phyloP scores from a whole-genome alignment of 106 monocot species.

The Apostasia shenzhenica region DNA sequence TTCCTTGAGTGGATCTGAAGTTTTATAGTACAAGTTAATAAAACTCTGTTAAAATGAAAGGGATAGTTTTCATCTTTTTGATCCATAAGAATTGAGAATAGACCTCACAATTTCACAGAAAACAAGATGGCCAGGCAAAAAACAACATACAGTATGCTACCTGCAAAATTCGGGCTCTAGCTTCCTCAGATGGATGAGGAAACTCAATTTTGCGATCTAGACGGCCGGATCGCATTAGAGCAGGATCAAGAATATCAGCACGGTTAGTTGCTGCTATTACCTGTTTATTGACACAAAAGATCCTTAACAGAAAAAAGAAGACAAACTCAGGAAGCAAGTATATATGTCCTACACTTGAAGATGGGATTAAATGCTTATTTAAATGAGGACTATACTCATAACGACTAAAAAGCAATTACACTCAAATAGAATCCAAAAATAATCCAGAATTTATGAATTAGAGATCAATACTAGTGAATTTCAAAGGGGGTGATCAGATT shows the following conservation, averaged over 20 bases:
- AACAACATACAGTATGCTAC: conserved; percentile 9
- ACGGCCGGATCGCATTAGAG: conserved; percentile 87
- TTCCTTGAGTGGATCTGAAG: conserved; percentile 94
- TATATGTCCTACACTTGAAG: no score
- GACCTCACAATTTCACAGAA: neutral
- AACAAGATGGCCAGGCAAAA: neutral
- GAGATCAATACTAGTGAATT: no score
- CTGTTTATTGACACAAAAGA: conserved; percentile 29
- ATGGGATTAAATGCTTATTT: no score
- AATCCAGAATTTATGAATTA: no score
- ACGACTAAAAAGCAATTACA: no score
- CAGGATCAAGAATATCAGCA: conserved; percentile 96
- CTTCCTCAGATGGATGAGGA: conserved; percentile 91
- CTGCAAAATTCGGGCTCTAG: conserved; percentile 84
- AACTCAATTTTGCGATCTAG: conserved; percentile 96
- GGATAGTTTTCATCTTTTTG: neutral
- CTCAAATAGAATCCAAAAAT: no score
- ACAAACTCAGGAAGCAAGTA: no score
- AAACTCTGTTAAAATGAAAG: neutral
- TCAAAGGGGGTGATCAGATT: no score
- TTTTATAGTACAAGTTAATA: neutral
- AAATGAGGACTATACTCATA: no score
- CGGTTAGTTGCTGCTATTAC: conserved; percentile 94
- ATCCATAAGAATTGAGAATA: neutral
- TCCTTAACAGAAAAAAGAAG: neutral